phyloP scores from a whole-genome alignment of 345 rosid species.

The Anacardium occidentale region DNA sequence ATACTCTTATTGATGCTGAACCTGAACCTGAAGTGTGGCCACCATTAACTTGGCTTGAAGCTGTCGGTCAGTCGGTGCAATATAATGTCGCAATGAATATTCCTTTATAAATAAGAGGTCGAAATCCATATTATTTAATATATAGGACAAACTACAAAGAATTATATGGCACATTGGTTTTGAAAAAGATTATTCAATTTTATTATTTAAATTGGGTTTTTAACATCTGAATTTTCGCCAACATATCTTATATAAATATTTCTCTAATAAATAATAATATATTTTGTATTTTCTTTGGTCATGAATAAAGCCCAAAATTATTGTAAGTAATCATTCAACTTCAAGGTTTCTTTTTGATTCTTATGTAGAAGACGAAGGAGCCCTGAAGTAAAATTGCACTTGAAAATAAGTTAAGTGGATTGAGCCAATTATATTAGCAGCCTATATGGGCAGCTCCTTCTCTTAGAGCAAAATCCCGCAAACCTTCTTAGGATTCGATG shows the following conservation, averaged over 20 bases:
- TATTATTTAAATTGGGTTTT: not conserved
- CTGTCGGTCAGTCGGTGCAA: conserved; percentile 12
- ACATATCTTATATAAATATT: not conserved
- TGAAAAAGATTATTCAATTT: not conserved
- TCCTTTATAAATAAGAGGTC: not conserved
- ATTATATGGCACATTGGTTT: not conserved
- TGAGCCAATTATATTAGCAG: no score
- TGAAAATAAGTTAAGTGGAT: no score
- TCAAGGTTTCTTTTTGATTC: no score
- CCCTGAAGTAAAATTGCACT: no score
- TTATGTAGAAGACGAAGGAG: no score
- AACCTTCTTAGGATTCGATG: no score
- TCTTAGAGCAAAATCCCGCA: no score
- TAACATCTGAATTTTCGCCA: not conserved
- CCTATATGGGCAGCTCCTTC: no score
- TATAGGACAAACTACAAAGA: not conserved
- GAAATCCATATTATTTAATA: no score
- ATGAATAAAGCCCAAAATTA: not conserved
- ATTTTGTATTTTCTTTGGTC: not conserved
- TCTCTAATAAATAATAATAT: no score
- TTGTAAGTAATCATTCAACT: not conserved
- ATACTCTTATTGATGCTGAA: no score
- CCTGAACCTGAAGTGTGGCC: not conserved
- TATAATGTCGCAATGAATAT: not conserved
- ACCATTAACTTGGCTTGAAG: conserved; percentile 12